phyloP scores from a whole-genome alignment of 2,329 filamentous ascomycete genomes.

The Penicillium sclerotiorum region DNA sequence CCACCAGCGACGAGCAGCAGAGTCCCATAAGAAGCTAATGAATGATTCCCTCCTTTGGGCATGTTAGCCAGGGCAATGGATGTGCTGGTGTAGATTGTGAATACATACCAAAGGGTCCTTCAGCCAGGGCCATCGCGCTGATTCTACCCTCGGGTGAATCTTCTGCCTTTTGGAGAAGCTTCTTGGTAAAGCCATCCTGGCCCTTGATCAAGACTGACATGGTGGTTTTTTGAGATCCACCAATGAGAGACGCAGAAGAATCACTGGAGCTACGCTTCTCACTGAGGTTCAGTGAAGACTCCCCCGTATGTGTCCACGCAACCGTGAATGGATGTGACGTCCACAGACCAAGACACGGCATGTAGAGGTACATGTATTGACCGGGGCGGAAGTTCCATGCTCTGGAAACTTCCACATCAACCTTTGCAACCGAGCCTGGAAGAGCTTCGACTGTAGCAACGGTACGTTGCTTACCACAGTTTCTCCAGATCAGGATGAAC shows the following conservation, averaged over 20 bases:
- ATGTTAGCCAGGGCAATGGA: not conserved
- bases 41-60: slow-evolving; percentile 31
- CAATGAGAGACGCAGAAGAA: slow-evolving; percentile 31
- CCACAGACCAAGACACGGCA: slow-evolving; percentile 50
- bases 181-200: slow-evolving; percentile 38
- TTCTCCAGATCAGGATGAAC: slow-evolving; percentile 54
- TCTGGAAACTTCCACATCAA: slow-evolving; percentile 34
- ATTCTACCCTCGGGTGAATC: slow-evolving; percentile 29
- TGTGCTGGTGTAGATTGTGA: not conserved
- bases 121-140: slow-evolving; percentile 32
- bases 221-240: slow-evolving; percentile 27
- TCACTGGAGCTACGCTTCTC: slow-evolving; percentile 36
- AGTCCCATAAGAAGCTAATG: slow-evolving; percentile 35
- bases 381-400: slow-evolving; percentile 44
- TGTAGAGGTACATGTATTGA: slow-evolving; percentile 60
- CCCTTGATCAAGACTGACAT: slow-evolving; percentile 39
- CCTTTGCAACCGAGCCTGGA: slow-evolving; percentile 57
- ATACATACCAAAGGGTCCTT: slow-evolving; percentile 39
- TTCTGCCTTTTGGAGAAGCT: slow-evolving; percentile 31
- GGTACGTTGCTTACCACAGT: slow-evolving; percentile 50
- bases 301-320: slow-evolving; percentile 38
- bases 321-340: slow-evolving; percentile 48
- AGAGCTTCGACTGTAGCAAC: slow-evolving; percentile 58
- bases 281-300: slow-evolving; percentile 10
- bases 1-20: slow-evolving; percentile 40